phyloP scores from a whole-genome alignment of 2,329 filamentous ascomycete species.

The Fusarium austroafricanum region DNA sequence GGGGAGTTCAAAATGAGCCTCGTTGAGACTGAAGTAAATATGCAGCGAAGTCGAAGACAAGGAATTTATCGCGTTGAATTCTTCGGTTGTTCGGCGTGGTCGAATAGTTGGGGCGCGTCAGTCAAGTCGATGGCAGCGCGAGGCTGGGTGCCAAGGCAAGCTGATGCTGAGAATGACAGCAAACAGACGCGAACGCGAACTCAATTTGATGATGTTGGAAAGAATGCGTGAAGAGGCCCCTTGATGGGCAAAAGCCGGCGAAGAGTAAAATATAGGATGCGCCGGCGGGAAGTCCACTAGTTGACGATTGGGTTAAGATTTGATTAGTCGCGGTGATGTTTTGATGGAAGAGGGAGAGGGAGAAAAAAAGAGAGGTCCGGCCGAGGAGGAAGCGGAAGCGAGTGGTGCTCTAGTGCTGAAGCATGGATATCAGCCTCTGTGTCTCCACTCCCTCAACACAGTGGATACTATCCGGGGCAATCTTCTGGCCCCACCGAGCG shows the following conservation, averaged over 20 bases:
- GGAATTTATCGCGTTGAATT: constrained; percentile 15
- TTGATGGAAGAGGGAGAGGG: constrained; percentile 46
- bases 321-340: constrained; percentile 42
- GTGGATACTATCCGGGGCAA: constrained; percentile 10
- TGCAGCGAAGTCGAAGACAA: constrained; percentile 3
- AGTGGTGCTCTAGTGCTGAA: constrained; percentile 36
- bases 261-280: constrained; percentile 2
- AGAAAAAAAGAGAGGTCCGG: constrained; percentile 45
- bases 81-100: constrained; percentile 19
- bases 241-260: constrained; percentile 17
- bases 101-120: constrained; percentile 35
- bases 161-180: constrained; percentile 16
- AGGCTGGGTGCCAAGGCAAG: constrained; percentile 35
- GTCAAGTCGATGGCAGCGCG: constrained; percentile 21
- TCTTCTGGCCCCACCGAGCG: constrained; percentile 1
- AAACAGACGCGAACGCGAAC: constrained; percentile 37
- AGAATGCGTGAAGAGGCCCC: constrained; percentile 1
- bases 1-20: constrained; percentile 22
- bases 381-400: constrained; percentile 41
- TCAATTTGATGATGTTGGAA: constrained; percentile 1
- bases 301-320: constrained; percentile 35
- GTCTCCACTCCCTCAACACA: not conserved
- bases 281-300: constrained; percentile 11
- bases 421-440: constrained; percentile 26
- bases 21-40: constrained; percentile 22